A percentile compares a stretch with the other conserved stretches of the same genome.
Evolutionary conservation across 2,329 filamentous ascomycete species (phyloP).

Genomic region (Pseudogymnoascus sp.): DNA sequence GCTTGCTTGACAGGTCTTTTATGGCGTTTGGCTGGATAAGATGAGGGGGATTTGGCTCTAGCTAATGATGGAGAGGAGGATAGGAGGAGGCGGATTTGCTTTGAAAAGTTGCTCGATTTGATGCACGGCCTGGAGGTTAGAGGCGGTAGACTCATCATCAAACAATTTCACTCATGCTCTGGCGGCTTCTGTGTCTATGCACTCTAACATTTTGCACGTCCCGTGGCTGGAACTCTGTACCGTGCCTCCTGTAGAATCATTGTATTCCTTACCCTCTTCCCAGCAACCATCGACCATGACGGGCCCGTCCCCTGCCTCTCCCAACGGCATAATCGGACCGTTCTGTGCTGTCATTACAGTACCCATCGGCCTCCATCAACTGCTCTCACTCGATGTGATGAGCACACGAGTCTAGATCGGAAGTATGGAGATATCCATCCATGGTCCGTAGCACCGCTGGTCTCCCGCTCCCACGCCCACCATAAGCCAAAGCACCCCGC

Average conservation of each 20-base stretch:
- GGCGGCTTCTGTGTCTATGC: background rate
- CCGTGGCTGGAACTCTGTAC: background rate
- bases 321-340: background rate
- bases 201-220: background rate
- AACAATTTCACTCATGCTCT: background rate
- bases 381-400: background rate
- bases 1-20: background rate
- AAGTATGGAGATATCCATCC: background rate
- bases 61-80: background rate
- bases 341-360: background rate
- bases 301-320: background rate
- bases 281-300: background rate
- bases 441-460: background rate
- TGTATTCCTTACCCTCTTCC: background rate
- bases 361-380: background rate
- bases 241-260: background rate
- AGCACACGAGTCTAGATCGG: background rate
- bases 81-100: background rate
- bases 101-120: slow-evolving; percentile 1
- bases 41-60: background rate
- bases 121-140: background rate
- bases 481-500: background rate
- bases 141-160: slow-evolving; percentile 1
- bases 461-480: background rate
- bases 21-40: background rate